Percentiles rank a stretch among this genome's conserved stretches.
Evolutionary conservation across 192 early-diverging fungal genomes (phyloP).

Genomic region (Coemansia sp.): DNA sequence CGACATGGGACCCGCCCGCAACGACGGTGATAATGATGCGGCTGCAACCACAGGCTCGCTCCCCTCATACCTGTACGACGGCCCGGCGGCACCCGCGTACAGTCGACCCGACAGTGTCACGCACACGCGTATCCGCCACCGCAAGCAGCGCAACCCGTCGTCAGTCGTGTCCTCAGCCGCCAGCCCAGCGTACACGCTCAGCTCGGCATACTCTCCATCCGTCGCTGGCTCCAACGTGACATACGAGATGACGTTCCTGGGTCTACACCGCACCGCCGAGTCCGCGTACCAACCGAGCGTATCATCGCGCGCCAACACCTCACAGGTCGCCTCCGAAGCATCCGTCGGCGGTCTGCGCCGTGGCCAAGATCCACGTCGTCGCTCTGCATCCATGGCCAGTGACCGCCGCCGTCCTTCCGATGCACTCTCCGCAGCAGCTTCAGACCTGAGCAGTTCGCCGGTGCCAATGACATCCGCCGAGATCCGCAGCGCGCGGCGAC

Average conservation of each 20-base stretch:
- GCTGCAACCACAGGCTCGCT: neutral
- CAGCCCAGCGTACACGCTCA: conserved; percentile 39
- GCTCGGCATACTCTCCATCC: conserved; percentile 46
- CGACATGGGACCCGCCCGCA: neutral
- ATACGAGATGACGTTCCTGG: conserved; percentile 45
- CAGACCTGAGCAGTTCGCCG: neutral
- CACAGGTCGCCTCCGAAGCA: conserved; percentile 7
- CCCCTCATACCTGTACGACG: conserved; percentile 14
- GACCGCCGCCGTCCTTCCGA: neutral
- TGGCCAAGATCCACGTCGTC: conserved; percentile 8
- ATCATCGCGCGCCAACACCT: conserved; percentile 16
- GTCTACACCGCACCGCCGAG: conserved; percentile 36
- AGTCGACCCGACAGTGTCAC: conserved; percentile 33
- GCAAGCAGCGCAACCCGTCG: conserved; percentile 23
- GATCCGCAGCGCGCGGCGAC: conserved; percentile 1
- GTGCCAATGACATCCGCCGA: neutral
- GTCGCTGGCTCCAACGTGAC: conserved; percentile 43
- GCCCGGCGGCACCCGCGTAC: conserved; percentile 8
- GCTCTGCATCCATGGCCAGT: conserved; percentile 20
- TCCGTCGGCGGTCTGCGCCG: neutral
- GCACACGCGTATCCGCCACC: conserved; percentile 43
- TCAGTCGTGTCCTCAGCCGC: conserved; percentile 18
- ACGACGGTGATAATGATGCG: neutral
- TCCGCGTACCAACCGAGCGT: conserved; percentile 28
- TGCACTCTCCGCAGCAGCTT: neutral